Base-by-base conservation (phyloP, 106 monocot species). In the Cymbidium sinense region DNA sequence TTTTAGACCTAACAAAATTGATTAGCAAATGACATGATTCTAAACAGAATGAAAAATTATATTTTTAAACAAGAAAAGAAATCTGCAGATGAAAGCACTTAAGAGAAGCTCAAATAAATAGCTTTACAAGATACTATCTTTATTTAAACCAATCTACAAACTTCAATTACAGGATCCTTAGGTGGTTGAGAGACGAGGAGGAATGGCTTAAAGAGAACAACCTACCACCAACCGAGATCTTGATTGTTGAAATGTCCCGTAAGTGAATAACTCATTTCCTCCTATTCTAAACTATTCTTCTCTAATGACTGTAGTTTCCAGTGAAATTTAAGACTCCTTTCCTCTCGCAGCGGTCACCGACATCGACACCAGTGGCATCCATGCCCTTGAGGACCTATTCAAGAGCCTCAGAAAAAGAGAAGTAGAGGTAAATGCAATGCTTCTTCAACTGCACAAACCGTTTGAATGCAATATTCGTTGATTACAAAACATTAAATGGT, bases 111-210 rank as follows among this genome's bases (percentile, higher is more conserved):
- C 23, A 61, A 61, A 52, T 21, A 21, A 12, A 61, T 9, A 12
- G n/a, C 23, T 61, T 1, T 23, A 62, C 23, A 62, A 62, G 8
- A 1, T 25, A 3, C 27, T 28, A 25, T 27, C 25, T 62, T n/a
- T 23, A 23, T 1, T 27, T 62, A 54, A 52, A n/a, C n/a, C 7
- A 62, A 47, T 47, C 13, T 15, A 13, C 6, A 71, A 71, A 29
- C 8, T 71, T 39, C n/a, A n/a, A 71, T 71, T 70, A 44, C 77
- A 88, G 88, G 82, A 86, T 84, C 44, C 80, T 88, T 34, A 84
- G 91, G 80, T 91, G 91, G 91, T 64, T 91, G 67, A 84, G 62
- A 50, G 91, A 91, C 41, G 86, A 91, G 75, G 88, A 88, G n/a
- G 86, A 91, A 37, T 27, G 73, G 27, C 75, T 83, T 2, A 76